phyloP scores from a whole-genome alignment of 2,329 filamentous ascomycete genomes.

The Trichoderma aggressivum region DNA sequence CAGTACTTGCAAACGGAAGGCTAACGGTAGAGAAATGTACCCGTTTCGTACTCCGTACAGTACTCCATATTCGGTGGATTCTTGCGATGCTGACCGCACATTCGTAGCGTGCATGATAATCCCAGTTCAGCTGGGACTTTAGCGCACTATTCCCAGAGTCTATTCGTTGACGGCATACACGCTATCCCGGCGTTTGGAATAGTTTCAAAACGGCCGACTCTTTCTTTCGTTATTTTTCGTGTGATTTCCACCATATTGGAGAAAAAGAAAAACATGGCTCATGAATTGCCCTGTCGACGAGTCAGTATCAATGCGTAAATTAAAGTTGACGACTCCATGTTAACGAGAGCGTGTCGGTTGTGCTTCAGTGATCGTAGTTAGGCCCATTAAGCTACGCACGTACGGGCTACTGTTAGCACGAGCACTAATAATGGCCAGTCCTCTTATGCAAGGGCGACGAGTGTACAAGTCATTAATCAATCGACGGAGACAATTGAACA shows the following conservation, averaged over 20 bases:
- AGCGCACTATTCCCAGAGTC: constrained; percentile 13
- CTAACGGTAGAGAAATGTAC: constrained; percentile 2
- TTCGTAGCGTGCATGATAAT: constrained; percentile 14
- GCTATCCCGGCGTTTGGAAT: neutral
- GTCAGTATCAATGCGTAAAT: neutral
- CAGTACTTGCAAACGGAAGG: neutral
- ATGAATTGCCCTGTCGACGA: neutral
- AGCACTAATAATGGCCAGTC: neutral
- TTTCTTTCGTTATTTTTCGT: neutral
- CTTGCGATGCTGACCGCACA: constrained; percentile 19
- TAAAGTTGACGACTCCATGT: neutral
- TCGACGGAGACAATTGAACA: constrained; percentile 2
- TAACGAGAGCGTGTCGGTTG: neutral
- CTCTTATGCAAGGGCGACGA: constrained; percentile 1
- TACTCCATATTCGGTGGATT: constrained; percentile 2
- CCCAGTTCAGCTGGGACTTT: constrained; percentile 16
- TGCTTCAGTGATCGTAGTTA: neutral
- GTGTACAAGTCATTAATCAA: neutral
- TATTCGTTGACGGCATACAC: constrained; percentile 2
- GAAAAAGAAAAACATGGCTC: neutral
- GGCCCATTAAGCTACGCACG: neutral
- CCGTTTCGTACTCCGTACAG: constrained; percentile 2
- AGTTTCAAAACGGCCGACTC: neutral
- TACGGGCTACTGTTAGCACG: constrained; percentile 1
- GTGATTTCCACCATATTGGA: neutral